Evolutionary conservation across 1,284 basidiomycete genomes (phyloP).

Genomic region (Xerocomus amazonicus): DNA sequence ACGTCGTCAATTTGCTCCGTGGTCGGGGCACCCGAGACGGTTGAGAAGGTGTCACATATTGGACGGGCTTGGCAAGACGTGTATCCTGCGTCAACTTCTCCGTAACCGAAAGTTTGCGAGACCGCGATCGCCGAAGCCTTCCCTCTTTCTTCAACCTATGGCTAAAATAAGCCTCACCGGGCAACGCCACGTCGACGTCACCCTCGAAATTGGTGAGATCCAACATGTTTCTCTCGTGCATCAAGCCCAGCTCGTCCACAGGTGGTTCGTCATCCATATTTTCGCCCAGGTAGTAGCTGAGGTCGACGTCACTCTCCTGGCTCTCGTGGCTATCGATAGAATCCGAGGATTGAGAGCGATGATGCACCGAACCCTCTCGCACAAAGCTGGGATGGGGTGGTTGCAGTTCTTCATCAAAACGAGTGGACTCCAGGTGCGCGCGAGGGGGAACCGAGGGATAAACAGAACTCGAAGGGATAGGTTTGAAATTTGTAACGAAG

Average conservation of each 20-base stretch:
- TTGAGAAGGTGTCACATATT: background rate
- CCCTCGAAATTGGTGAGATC: slow-evolving; percentile 84
- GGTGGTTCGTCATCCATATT: slow-evolving; percentile 30
- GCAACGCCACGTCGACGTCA: slow-evolving; percentile 62
- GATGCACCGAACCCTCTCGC: slow-evolving; percentile 8
- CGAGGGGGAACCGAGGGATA: background rate
- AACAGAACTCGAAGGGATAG: slow-evolving; percentile 11
- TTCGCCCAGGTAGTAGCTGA: slow-evolving; percentile 45
- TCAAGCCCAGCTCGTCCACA: slow-evolving; percentile 34
- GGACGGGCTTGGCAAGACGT: background rate
- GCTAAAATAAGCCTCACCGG: slow-evolving; percentile 63
- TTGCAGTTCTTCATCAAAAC: slow-evolving; percentile 29
- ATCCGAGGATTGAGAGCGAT: slow-evolving; percentile 23
- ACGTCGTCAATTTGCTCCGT: slow-evolving; percentile 1
- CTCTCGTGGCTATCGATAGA: slow-evolving; percentile 36
- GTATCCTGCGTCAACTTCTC: slow-evolving; percentile 4
- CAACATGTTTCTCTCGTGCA: slow-evolving; percentile 52
- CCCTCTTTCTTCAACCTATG: slow-evolving; percentile 65
- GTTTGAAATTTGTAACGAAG: slow-evolving; percentile 65
- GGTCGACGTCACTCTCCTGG: slow-evolving; percentile 41
- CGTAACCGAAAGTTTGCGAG: slow-evolving; percentile 36
- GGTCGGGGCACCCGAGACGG: background rate
- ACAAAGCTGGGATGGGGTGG: slow-evolving; percentile 45
- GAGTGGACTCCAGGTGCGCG: slow-evolving; percentile 1
- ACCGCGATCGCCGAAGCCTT: slow-evolving; percentile 57